These are phyloP conservation scores for Linnemannia elongata DNA, from an alignment of 192 early-diverging fungal species.

Conservation along the genomic window DNA sequence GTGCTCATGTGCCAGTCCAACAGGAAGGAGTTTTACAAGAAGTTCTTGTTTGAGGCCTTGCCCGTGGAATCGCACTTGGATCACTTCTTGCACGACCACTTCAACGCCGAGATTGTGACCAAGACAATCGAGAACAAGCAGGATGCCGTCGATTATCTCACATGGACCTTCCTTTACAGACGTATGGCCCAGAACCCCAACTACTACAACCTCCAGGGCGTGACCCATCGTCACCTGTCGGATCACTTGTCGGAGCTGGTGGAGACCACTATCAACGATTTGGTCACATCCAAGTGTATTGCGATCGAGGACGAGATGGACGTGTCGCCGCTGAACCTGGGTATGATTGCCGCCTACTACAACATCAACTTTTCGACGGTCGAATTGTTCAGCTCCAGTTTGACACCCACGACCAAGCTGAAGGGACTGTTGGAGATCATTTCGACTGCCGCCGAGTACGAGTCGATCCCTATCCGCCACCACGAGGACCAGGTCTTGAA, in stretches of 20 bases:
- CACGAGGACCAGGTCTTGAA: slow-evolving; percentile 89
- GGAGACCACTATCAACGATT: slow-evolving; percentile 89
- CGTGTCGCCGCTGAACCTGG: slow-evolving; percentile 88
- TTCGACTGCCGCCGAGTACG: slow-evolving; percentile 94
- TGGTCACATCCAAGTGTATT: slow-evolving; percentile 90
- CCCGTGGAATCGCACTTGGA: slow-evolving; percentile 97
- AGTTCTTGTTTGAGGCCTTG: slow-evolving; percentile 96
- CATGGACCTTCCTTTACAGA: slow-evolving; percentile 98
- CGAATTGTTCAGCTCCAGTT: slow-evolving; percentile 91
- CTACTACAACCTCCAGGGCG: slow-evolving; percentile 93
- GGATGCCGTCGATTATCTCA: slow-evolving; percentile 98
- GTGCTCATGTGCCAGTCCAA: slow-evolving; percentile 95
- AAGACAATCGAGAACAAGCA: slow-evolving; percentile 97
- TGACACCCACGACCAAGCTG: slow-evolving; percentile 89
- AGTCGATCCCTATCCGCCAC: slow-evolving; percentile 91
- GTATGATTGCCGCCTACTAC: slow-evolving; percentile 98
- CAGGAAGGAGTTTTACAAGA: slow-evolving; percentile 98
- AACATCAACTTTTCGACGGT: slow-evolving; percentile 95
- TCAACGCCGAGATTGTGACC: slow-evolving; percentile 97
- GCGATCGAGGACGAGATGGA: slow-evolving; percentile 79
- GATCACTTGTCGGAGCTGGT: slow-evolving; percentile 96
- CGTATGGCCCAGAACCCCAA: slow-evolving; percentile 97
- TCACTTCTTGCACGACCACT: slow-evolving; percentile 94
- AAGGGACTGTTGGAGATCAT: slow-evolving; percentile 95
- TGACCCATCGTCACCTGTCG: slow-evolving; percentile 88